A percentile compares a stretch with the other conserved stretches of the same genome.
Conservation (phyloP, 495 filamentous ascomycete genomes). For the Parathielavia appendiculata region DNA sequence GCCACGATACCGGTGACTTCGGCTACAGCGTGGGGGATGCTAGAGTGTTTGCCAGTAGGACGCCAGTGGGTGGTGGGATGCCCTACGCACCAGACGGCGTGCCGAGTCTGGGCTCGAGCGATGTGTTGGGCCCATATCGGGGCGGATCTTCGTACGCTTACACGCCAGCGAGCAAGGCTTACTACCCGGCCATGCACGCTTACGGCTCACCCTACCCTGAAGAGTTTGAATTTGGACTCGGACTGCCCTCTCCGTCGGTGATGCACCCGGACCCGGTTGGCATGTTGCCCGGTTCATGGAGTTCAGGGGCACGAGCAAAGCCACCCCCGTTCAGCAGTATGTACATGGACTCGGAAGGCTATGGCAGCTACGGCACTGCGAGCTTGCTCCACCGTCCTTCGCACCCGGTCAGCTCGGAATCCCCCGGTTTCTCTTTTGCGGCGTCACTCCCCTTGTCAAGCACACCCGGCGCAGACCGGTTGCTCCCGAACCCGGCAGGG, state of each 20-base stretch:
- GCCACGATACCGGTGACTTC: conserved; percentile 34
- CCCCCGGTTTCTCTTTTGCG: conserved; percentile 37
- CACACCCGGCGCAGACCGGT: conserved; percentile 30
- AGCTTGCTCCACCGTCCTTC: conserved; percentile 37
- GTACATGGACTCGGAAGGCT: conserved; percentile 34
- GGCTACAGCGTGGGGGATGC: conserved; percentile 39
- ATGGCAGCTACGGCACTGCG: conserved; percentile 25
- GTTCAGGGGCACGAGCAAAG: conserved; percentile 22
- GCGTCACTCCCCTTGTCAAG: conserved; percentile 33
- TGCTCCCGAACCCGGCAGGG: conserved; percentile 35
- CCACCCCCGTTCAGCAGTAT: conserved; percentile 26
- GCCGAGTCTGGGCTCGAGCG: conserved; percentile 25
- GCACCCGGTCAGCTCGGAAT: conserved; percentile 27
- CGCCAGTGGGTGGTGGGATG: conserved; percentile 21
- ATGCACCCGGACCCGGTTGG: conserved; percentile 31
- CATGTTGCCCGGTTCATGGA: conserved; percentile 31
- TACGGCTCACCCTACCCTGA: conserved; percentile 36
- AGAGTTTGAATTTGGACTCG: conserved; percentile 39
- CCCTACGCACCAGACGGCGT: conserved; percentile 28
- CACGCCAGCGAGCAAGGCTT: conserved; percentile 27
- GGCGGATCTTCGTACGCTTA: conserved; percentile 26
- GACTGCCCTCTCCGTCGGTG: conserved; percentile 28
- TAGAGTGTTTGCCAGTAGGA: conserved; percentile 35
- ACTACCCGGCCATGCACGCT: conserved; percentile 33
- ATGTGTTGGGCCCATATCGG: conserved; percentile 31